These are phyloP conservation scores for Straminergon stramineum DNA, from an alignment of 225 moss, liverwort and hornwort species.

Conservation along the genomic window DNA sequence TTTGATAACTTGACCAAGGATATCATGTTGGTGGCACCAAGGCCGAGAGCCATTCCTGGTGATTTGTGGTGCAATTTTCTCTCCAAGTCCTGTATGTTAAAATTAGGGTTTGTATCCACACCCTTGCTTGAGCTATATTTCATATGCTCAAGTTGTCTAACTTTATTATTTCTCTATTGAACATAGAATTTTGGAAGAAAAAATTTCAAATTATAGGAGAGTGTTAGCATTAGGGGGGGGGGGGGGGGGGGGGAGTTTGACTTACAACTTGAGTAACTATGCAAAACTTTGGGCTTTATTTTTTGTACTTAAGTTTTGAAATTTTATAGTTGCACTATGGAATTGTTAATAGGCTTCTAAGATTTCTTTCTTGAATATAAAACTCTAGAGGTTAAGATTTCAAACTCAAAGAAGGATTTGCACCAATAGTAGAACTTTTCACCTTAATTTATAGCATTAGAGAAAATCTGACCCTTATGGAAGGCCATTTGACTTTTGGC, in stretches of 20 bases:
- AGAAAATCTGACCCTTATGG: too few relatives aligned
- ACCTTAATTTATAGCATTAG: too few relatives aligned
- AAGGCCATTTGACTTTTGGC: too few relatives aligned
- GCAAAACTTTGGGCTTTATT: neutral
- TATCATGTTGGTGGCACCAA: neutral
- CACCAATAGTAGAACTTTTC: neutral
- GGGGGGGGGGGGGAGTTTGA: neutral
- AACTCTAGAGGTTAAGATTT: neutral
- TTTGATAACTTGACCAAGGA: neutral
- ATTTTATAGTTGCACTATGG: neutral
- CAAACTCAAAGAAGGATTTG: neutral
- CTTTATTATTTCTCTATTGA: neutral
- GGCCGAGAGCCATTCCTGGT: neutral
- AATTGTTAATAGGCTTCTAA: neutral
- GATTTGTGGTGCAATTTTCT: neutral
- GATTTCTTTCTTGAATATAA: neutral
- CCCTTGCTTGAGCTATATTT: neutral
- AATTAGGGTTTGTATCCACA: fast-evolving
- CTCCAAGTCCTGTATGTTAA: neutral
- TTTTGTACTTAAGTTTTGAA: neutral
- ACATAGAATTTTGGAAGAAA: neutral
- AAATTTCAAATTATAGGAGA: neutral
- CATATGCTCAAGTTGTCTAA: neutral
- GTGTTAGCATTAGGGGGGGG: too few relatives aligned
- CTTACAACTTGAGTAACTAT: neutral